Evolutionary conservation across 2,329 filamentous ascomycete species (phyloP), one percentile per base, ranked within the genome.

Genomic region (Exophiala sp.): DNA sequence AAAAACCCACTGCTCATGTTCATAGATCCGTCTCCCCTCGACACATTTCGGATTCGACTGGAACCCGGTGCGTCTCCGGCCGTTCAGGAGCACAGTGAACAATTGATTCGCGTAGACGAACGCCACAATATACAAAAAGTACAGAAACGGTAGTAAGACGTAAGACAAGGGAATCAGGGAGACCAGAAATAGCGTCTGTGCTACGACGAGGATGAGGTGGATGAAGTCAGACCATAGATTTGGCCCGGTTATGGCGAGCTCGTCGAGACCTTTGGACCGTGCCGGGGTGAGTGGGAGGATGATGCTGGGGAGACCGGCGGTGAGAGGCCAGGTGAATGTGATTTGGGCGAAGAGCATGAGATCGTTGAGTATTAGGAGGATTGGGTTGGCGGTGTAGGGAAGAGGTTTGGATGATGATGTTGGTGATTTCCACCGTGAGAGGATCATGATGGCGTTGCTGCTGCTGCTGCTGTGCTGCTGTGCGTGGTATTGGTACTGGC

Each of bases 111-210:
- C 35, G 5, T 55, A 19, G 2, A 71, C 37, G 7, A 64, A 59
- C 14, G 46, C 44, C 2, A 46, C 58, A 9, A 65, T 47, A 52
- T 71, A 65, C 7, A 55, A 21, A 3, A 58, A 62, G 24, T 65
- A 56, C 37, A 62, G 59, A 5, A 62, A 52, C 2, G 53, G 64
- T 13, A 37, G 78, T 62, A 19, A 73, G 75, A 55, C 76, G 54
- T 47, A 79, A 55, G 44, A 74, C 27, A 69, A 47, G 14, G 78
- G 63, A 0, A 82, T 78, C 2, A 88, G 61, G 0, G 73, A 73
- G 0, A 84, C 11, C 7, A 88, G 62, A 62, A 87, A 85, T 0
- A 61, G 59, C 0, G 79, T 57, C 66, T 88, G 84, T n/a, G 79
- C 62, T 9, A 83, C 46, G 23, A 75, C 62, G 2, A 88, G 72